phyloP scores from a whole-genome alignment of 495 filamentous ascomycete species.

The Neurospora sp. region DNA sequence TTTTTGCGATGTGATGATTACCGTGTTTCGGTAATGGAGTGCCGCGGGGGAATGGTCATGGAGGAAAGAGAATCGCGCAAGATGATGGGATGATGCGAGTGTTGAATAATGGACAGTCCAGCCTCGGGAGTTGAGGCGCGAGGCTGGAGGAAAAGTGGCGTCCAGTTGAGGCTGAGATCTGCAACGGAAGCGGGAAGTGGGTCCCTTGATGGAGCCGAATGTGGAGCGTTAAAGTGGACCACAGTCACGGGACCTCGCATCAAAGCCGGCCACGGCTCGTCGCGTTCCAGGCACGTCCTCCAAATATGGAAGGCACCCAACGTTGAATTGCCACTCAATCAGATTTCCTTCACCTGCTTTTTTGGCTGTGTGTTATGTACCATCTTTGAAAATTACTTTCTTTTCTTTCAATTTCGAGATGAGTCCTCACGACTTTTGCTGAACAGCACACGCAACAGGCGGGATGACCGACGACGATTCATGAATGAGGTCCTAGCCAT shows the following conservation, averaged over 20 bases:
- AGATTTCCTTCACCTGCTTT: background rate
- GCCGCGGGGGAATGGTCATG: background rate
- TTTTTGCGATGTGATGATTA: constrained; percentile 22
- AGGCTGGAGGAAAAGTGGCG: background rate
- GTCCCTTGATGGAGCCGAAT: background rate
- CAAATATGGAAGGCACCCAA: background rate
- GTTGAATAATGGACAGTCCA: background rate
- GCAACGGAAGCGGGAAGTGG: background rate
- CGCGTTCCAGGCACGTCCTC: background rate
- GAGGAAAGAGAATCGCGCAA: background rate
- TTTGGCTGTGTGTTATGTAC: background rate
- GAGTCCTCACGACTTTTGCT: background rate
- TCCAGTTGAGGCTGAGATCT: background rate
- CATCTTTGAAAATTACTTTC: background rate
- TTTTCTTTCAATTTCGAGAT: background rate
- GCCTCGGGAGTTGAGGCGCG: background rate
- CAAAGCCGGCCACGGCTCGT: background rate
- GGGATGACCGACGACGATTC: background rate
- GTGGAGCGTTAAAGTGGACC: background rate
- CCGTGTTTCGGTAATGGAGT: background rate
- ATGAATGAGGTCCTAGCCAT: background rate
- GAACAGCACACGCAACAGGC: background rate
- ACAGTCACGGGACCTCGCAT: background rate
- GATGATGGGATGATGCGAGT: background rate
- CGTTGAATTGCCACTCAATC: background rate